Conservation (phyloP, 139 green algal species). For the Chlamydomonas urium region DNA sequence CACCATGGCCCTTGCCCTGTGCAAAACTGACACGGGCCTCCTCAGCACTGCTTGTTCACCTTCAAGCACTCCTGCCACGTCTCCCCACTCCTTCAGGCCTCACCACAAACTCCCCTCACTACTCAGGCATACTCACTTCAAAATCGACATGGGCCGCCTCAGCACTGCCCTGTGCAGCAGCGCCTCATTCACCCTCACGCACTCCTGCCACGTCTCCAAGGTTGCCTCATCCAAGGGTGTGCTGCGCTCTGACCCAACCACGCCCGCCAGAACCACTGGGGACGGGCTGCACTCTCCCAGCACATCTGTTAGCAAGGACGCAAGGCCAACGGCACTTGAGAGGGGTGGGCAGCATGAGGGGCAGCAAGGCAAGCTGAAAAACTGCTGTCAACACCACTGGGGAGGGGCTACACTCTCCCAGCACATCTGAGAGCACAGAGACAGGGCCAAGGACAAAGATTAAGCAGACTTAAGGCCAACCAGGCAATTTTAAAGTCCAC, state of each 20-base stretch:
- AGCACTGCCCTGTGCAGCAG: slow-evolving; percentile 80
- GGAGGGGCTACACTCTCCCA: neutral
- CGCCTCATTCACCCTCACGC: slow-evolving; percentile 77
- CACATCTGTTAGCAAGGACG: slow-evolving; percentile 17
- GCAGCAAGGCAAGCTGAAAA: too few species aligned
- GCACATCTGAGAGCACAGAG: slow-evolving; percentile 18
- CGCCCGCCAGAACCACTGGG: neutral
- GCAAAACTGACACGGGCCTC: slow-evolving; percentile 56
- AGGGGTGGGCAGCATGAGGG: too few species aligned
- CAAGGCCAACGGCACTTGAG: neutral
- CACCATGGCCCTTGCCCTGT: too few species aligned
- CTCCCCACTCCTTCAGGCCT: too few species aligned
- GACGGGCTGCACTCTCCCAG: neutral
- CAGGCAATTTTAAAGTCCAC: too few species aligned
- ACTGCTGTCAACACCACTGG: neutral
- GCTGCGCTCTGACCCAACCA: neutral
- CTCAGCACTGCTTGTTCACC: slow-evolving; percentile 80
- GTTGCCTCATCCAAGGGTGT: too few species aligned
- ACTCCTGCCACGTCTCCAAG: slow-evolving; percentile 47
- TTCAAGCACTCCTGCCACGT: slow-evolving; percentile 54
- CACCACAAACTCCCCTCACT: neutral
- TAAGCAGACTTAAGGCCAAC: too few species aligned
- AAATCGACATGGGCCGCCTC: slow-evolving; percentile 58
- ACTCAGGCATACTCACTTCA: slow-evolving; percentile 24
- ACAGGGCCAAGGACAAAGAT: neutral